phyloP scores from a whole-genome alignment of 192 early-diverging fungal species.

The Physocladia obscura region DNA sequence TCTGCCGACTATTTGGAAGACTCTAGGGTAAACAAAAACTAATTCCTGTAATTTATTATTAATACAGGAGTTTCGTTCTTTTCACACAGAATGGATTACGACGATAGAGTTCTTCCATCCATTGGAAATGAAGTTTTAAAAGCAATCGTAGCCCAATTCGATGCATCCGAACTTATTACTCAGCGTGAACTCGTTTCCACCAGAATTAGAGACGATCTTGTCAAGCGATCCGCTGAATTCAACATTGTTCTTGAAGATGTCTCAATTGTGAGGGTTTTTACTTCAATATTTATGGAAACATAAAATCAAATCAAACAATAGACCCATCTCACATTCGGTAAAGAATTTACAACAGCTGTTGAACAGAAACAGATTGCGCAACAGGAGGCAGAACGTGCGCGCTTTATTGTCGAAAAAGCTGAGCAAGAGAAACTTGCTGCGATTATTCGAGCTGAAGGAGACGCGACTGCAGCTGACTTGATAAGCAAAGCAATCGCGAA shows the following conservation, averaged over 20 bases:
- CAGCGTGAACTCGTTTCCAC: conserved; percentile 90
- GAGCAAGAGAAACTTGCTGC: conserved; percentile 97
- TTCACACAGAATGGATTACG: conserved; percentile 83
- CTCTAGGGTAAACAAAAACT: too few species aligned
- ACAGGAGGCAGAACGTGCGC: conserved; percentile 98
- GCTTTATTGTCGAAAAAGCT: conserved; percentile 97
- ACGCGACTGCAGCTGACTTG: conserved; percentile 89
- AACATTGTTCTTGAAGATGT: conserved; percentile 96
- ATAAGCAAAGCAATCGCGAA: conserved; percentile 88
- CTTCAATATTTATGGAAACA: not conserved
- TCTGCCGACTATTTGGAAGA: conserved; percentile 84
- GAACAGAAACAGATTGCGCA: conserved; percentile 58
- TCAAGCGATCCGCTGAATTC: conserved; percentile 91
- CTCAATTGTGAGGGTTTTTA: conserved; percentile 62
- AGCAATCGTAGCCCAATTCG: conserved; percentile 97
- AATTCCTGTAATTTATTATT: too few species aligned
- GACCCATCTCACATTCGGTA: conserved; percentile 98
- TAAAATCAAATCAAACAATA: not conserved
- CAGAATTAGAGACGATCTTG: conserved; percentile 88
- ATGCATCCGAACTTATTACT: conserved; percentile 95
- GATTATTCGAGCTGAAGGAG: conserved; percentile 97
- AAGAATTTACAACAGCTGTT: conserved; percentile 97
- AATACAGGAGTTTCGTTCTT: too few species aligned
- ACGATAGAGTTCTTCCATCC: conserved; percentile 93
- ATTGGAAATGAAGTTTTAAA: conserved; percentile 99